Evolutionary conservation across 202 grass and related monocot genomes (phyloP), one percentile per base, ranked within the genome.

Genomic region (Miscanthus sacchariflorus): DNA sequence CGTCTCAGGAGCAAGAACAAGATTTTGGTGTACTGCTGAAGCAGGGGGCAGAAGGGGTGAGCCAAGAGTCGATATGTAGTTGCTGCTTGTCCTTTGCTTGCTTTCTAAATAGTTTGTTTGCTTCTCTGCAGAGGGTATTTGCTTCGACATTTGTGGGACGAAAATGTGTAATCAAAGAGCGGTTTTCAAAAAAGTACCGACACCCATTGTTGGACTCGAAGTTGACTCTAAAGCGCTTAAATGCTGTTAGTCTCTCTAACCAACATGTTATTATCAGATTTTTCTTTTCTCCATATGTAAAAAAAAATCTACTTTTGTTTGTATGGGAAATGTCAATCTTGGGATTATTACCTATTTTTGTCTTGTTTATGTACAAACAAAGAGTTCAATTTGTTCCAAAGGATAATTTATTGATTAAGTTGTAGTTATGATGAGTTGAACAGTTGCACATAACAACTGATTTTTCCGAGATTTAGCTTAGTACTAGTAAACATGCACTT

Each of bases 1-100:
- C 42, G 24, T 82, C 81, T 82, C 72, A 88, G 81, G 58, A 81
- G 54, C 68, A 80, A 87, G 79, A 40, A n/a, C 42, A 88, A 0
- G 93, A 93, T 72, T 89, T 93, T 75, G 96, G 92, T 70, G 63
- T 90, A 73, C 76, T 98, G 70, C 79, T 98, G 80, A 96, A 98
- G 76, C 96, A 98, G 86, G 96, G 95, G 39, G 93, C 96, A 70
- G 91, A 98, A 93, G 93, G 92, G 88, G 96, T 96, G 85, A 84
- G 89, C 93, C 28, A 88, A 52, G 30, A 78, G 4, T 93, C 50
- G 7, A 50, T 85, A 73, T 50, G 10, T 78, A 58, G 24, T 75
- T 76, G 45, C 17, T 85, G 1, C 66, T 72, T 82, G 23, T 87
- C 12, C 17, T 56, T 83, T 89, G 54, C 59, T 72, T 71, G 18